Evolutionary conservation across 768 basidiomycete species (phyloP).

Genomic region (Trametopsis cervina): DNA sequence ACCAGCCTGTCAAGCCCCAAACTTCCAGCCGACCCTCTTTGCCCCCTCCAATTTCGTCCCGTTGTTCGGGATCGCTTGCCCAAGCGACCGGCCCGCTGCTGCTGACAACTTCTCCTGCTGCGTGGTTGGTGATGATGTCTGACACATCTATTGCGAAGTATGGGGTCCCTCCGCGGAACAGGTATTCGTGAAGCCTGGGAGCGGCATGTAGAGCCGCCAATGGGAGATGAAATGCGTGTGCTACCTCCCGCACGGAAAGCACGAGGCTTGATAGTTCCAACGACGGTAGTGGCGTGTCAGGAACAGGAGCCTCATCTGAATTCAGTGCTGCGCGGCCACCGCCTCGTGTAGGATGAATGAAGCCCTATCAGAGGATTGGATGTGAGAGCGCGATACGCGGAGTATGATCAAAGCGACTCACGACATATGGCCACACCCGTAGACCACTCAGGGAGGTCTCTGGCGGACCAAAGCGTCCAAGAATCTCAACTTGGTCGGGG

Average conservation of each 20-base stretch:
- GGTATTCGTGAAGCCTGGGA: conserved; percentile 38
- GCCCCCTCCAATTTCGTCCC: conserved; percentile 37
- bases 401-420: conserved; percentile 31
- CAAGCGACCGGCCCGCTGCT: conserved; percentile 18
- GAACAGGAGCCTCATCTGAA: too few species aligned
- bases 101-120: conserved; percentile 9
- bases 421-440: conserved; percentile 72
- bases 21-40: conserved; percentile 51
- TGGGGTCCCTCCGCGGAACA: conserved; percentile 49
- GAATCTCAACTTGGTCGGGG: conserved; percentile 52
- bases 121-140: conserved; percentile 35
- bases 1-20: conserved; percentile 86
- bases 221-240: conserved; percentile 65
- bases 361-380: conserved; percentile 18
- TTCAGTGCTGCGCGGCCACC: too few species aligned
- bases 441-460: conserved; percentile 51
- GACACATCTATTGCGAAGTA: conserved; percentile 68
- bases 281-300: conserved; percentile 50
- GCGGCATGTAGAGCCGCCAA: conserved; percentile 42
- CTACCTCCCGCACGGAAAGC: conserved; percentile 59
- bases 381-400: background rate
- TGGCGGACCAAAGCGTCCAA: conserved; percentile 60
- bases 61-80: conserved; percentile 27
- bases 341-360: conserved; percentile 19
- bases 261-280: conserved; percentile 45